Evolutionary conservation across 192 early-diverging fungal species (phyloP), one percentile per base, ranked within the genome.

Genomic region (Coemansia furcata): DNA sequence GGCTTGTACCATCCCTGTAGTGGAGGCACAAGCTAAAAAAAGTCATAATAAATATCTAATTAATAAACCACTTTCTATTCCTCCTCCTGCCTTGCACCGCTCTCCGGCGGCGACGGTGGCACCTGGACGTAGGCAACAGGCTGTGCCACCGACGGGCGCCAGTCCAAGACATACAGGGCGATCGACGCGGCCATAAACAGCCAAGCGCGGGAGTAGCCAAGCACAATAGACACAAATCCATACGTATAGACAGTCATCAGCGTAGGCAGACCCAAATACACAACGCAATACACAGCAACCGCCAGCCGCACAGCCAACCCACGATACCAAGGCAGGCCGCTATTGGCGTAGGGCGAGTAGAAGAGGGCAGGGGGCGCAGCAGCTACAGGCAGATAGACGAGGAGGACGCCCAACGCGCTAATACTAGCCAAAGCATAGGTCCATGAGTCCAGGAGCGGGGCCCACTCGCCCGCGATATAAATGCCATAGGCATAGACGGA

Each of bases 401-500:
- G 65, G 12, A 84, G 26, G 19, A 84, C 59, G 0, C 54, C 58
- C 21, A 85, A 66, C 2, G 80, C 68, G 0, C 75, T 52, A 6
- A 77, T 67, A 54, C 67, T 75, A 14, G 62, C 65, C 58, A 84
- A 44, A 3, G 78, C 83, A 19, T 77, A 81, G 1, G 66, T 67
- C 78, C 74, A 84, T 11, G 83, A 77, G 66, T 84, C 83, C 50
- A 73, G 29, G 26, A 74, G 62, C 23, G 83, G 83, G 1, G 65
- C 66, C 83, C 83, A 84, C 21, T 77, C 74, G 15, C 66, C 68
- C 11, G 68, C 74, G n/a, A 84, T 74, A 19, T 70, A 75, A 14
- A 90, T 72, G 1, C 89, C 89, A 55, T 76, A 87, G 6, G 84
- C 52, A 44, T 87, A 90, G 33, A 88, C 84, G 0, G 72, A 74